A percentile compares a stretch with the other conserved stretches of the same genome.
phyloP scores from a whole-genome alignment of 208 protist species.

The Tritrichomonas musculus region DNA sequence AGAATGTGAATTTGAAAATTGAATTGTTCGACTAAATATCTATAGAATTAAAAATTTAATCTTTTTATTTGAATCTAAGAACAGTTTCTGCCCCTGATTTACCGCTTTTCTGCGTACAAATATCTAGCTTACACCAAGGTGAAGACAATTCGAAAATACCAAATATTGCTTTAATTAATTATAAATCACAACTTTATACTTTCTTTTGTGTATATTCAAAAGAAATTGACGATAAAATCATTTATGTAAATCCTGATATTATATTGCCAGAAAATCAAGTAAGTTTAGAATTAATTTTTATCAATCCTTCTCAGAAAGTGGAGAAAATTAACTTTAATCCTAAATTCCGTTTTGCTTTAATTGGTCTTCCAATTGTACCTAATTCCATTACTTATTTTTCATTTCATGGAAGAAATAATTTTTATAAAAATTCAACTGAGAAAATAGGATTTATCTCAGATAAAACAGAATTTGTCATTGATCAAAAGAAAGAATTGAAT shows the following conservation, averaged over 20 bases:
- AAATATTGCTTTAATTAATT: too few relatives aligned
- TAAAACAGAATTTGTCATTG: background rate
- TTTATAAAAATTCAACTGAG: background rate
- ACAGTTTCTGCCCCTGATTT: too few relatives aligned
- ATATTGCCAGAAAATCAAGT: background rate
- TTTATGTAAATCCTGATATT: background rate
- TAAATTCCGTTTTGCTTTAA: background rate
- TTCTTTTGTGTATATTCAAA: background rate
- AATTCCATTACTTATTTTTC: background rate
- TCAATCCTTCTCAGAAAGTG: background rate
- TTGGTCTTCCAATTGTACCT: background rate
- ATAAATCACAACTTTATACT: too few relatives aligned
- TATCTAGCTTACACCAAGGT: too few relatives aligned
- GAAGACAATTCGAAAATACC: too few relatives aligned
- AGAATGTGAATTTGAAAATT: too few relatives aligned
- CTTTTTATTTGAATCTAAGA: too few relatives aligned
- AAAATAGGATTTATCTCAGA: background rate
- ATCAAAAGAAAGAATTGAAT: background rate
- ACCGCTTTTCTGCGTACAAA: too few relatives aligned
- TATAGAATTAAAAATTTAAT: too few relatives aligned
- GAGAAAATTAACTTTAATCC: background rate
- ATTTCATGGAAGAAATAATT: background rate
- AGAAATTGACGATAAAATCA: background rate
- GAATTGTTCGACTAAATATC: too few relatives aligned
- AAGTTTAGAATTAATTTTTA: background rate